Percentiles rank a stretch among this genome's conserved stretches.
These are phyloP conservation scores for Pseudoturritis turrita DNA, from an alignment of 345 rosid species.

Conservation along the genomic window DNA sequence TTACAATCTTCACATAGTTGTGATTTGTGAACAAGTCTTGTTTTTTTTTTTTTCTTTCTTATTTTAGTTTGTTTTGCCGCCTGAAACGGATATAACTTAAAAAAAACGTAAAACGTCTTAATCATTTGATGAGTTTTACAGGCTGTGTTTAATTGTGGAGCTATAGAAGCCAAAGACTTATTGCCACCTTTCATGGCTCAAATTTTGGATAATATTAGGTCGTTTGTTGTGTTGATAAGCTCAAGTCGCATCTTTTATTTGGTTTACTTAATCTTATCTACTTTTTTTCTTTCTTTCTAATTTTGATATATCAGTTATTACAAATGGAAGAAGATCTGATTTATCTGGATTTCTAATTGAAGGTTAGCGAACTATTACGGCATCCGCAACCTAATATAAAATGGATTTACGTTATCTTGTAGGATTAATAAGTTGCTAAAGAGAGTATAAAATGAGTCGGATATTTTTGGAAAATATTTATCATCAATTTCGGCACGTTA, in stretches of 20 bases:
- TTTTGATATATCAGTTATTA: background rate
- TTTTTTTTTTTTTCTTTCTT: background rate
- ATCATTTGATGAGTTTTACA: slow-evolving; percentile 17
- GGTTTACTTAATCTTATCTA: background rate
- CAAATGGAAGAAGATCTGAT: background rate
- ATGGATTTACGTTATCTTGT: background rate
- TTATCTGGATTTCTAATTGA: background rate
- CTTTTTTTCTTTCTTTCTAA: background rate
- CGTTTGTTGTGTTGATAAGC: slow-evolving; percentile 4
- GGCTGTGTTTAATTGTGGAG: slow-evolving; percentile 21
- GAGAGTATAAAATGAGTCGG: background rate
- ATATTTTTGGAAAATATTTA: background rate
- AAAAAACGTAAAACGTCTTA: slow-evolving; percentile 5
- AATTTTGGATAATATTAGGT: slow-evolving; percentile 15
- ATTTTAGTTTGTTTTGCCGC: background rate
- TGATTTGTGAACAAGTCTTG: background rate
- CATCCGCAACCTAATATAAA: background rate
- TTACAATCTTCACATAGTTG: background rate
- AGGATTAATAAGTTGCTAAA: background rate
- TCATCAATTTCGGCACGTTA: background rate
- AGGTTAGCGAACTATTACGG: background rate
- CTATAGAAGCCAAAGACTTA: slow-evolving; percentile 12
- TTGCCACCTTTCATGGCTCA: slow-evolving; percentile 25
- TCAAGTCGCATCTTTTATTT: background rate
- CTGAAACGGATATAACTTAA: background rate